Conservation (phyloP, 2,329 filamentous ascomycete species). For the Juglanconis juglandina region DNA sequence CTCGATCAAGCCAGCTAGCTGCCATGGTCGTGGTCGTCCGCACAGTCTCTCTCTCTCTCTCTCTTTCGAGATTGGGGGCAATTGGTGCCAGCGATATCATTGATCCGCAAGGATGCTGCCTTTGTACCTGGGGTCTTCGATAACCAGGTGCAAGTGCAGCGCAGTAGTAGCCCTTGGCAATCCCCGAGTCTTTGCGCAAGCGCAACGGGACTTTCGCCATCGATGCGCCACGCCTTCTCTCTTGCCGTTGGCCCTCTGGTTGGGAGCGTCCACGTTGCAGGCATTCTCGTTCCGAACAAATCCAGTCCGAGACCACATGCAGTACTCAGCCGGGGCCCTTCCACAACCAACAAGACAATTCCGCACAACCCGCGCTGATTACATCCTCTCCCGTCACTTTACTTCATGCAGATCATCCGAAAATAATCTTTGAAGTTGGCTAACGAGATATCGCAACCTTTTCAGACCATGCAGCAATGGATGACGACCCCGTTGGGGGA, state of each 20-base stretch:
- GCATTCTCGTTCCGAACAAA: background rate
- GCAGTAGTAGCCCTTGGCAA: too few relatives aligned
- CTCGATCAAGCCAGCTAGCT: background rate
- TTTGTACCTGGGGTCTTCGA: too few relatives aligned
- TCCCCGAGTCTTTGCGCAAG: too few relatives aligned
- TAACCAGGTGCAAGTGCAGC: too few relatives aligned
- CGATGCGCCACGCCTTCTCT: background rate
- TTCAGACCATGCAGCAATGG: constrained; percentile 59
- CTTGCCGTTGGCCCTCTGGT: background rate
- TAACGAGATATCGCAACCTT: constrained; percentile 21
- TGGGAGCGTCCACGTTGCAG: background rate
- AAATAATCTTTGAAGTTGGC: constrained; percentile 12
- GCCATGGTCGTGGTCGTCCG: background rate
- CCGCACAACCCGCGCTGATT: background rate
- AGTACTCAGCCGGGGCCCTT: background rate
- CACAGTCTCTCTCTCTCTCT: too few relatives aligned
- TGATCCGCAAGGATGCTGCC: too few relatives aligned
- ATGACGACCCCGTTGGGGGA: constrained; percentile 52
- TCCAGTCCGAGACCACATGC: background rate
- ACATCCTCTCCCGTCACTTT: background rate
- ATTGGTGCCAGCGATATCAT: too few relatives aligned
- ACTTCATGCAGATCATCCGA: background rate
- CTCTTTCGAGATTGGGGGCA: too few relatives aligned
- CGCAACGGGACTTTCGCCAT: too few relatives aligned
- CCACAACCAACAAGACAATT: background rate